Percentiles rank a stretch among this genome's conserved stretches.
Conservation (phyloP, 441 rosid genomes). For the Pelargonium cotyledonis region DNA sequence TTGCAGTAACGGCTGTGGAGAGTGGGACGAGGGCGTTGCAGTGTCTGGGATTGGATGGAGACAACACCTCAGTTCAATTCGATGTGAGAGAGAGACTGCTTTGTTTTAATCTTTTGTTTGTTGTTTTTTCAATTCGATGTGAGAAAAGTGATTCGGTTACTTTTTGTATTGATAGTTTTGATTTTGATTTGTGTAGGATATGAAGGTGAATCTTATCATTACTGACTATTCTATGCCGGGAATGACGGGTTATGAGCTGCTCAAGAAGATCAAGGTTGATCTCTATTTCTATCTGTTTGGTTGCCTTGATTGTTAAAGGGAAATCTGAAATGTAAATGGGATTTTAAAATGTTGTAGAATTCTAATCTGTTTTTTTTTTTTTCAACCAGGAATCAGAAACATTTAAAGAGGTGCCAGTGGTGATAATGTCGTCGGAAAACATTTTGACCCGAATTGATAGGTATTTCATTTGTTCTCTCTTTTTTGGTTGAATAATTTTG, state of each 20-base stretch:
- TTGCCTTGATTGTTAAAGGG: not conserved
- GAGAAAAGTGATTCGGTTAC: not conserved
- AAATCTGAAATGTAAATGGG: not conserved
- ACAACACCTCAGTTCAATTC: slow-evolving; percentile 41
- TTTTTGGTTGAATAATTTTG: not conserved
- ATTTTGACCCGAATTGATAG: too few species aligned
- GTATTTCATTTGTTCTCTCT: too few species aligned
- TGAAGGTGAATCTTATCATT: slow-evolving; percentile 85
- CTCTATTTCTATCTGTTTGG: not conserved
- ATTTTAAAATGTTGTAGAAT: not conserved
- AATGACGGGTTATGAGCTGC: slow-evolving; percentile 87
- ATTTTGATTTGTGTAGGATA: slow-evolving; percentile 36
- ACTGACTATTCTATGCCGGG: slow-evolving; percentile 98
- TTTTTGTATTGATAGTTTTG: not conserved
- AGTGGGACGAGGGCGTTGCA: slow-evolving; percentile 85
- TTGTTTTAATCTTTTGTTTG: not conserved
- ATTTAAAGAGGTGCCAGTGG: slow-evolving; percentile 77
- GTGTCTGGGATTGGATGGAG: slow-evolving; percentile 88
- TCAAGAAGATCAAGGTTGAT: slow-evolving; percentile 75
- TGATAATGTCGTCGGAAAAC: slow-evolving; percentile 54
- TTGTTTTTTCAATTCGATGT: not conserved
- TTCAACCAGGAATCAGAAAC: slow-evolving; percentile 60
- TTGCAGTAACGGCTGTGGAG: slow-evolving; percentile 77
- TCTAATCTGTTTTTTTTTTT: not conserved
- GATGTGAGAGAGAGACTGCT: slow-evolving; percentile 35